phyloP scores from a whole-genome alignment of 345 rosid genomes.

The Eucalyptus marginata region DNA sequence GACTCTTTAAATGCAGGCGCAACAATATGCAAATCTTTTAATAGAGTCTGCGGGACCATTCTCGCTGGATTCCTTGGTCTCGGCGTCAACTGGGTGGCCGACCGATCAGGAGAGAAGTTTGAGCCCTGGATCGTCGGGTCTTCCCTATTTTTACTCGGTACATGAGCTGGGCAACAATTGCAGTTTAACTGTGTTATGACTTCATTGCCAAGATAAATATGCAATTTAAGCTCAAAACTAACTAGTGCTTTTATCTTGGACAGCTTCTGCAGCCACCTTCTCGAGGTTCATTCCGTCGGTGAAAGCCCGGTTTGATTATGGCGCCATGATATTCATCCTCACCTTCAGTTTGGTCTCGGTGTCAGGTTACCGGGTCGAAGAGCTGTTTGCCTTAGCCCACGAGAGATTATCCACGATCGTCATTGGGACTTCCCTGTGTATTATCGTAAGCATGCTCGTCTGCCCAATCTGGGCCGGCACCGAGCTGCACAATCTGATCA shows the following conservation, averaged over 20 bases:
- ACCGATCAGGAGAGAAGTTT: conserved; percentile 27
- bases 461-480: conserved; percentile 78
- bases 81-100: conserved; percentile 53
- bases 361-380: conserved; percentile 51
- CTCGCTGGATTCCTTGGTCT: conserved; percentile 60
- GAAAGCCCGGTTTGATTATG: conserved; percentile 66
- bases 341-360: conserved; percentile 71
- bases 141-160: conserved; percentile 62
- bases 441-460: conserved; percentile 35
- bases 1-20: conserved; percentile 46
- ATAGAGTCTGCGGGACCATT: conserved; percentile 55
- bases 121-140: conserved; percentile 40
- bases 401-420: conserved; percentile 47
- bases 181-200: neutral
- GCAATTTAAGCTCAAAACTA: neutral
- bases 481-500: conserved; percentile 50
- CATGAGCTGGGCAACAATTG: neutral
- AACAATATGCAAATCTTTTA: conserved; percentile 43
- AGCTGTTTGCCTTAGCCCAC: conserved; percentile 38
- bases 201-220: neutral
- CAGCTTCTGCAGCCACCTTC: conserved; percentile 70
- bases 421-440: conserved; percentile 51
- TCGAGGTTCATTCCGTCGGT: conserved; percentile 65
- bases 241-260: neutral
- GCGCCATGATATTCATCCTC: conserved; percentile 65